These are phyloP conservation scores for Choiromyces venosus DNA, from an alignment of 495 filamentous ascomycete genomes.

Conservation along the genomic window DNA sequence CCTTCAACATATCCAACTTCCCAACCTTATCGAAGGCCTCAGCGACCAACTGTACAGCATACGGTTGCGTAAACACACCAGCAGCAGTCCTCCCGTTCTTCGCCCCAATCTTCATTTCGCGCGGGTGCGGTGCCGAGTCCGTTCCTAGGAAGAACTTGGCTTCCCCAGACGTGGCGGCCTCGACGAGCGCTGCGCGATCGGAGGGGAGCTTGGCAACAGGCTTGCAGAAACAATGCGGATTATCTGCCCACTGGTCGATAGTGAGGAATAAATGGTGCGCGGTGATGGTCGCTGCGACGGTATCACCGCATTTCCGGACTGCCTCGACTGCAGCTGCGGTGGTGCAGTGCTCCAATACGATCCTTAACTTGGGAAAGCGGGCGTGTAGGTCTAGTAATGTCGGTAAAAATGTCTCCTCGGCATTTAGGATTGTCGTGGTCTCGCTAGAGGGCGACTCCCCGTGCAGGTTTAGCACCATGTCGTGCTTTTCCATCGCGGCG, in stretches of 20 bases:
- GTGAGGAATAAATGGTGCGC: conserved; percentile 78
- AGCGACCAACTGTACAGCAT: conserved; percentile 55
- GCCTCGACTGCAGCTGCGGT: conserved; percentile 74
- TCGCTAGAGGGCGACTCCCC: conserved; percentile 51
- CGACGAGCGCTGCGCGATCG: conserved; percentile 70
- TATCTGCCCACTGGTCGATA: conserved; percentile 67
- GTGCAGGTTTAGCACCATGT: conserved; percentile 59
- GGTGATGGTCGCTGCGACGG: conserved; percentile 65
- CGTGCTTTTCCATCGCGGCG: conserved; percentile 64
- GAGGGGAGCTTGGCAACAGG: conserved; percentile 67
- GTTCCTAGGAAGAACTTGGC: conserved; percentile 77
- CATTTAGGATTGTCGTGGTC: conserved; percentile 62
- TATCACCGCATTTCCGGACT: conserved; percentile 67
- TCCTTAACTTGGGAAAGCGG: conserved; percentile 71
- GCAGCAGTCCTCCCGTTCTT: conserved; percentile 61
- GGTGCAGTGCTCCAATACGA: conserved; percentile 77
- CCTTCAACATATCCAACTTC: conserved; percentile 62
- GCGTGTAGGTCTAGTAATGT: conserved; percentile 64
- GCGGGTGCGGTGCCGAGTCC: conserved; percentile 72
- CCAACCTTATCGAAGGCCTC: conserved; percentile 40
- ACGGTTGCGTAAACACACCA: conserved; percentile 89
- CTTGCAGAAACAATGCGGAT: conserved; percentile 84
- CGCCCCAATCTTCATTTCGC: conserved; percentile 62
- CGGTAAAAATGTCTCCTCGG: conserved; percentile 76
- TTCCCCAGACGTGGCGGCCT: conserved; percentile 60